Percentiles rank a stretch among this genome's conserved stretches.
Evolutionary conservation across 2,329 filamentous ascomycete species (phyloP).

Genomic region (Microdochium bolleyi): DNA sequence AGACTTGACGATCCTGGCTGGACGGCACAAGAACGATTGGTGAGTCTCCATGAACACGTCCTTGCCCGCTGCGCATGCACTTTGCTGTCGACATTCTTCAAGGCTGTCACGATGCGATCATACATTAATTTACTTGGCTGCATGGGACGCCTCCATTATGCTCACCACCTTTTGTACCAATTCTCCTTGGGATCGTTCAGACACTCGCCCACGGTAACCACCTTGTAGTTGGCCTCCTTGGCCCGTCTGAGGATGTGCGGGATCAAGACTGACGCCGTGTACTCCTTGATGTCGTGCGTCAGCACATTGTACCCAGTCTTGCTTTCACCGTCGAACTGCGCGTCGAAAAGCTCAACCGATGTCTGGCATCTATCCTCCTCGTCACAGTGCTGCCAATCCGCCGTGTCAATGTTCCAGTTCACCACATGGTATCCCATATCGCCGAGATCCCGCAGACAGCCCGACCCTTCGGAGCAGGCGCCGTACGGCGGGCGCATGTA

Average conservation of each 20-base stretch:
- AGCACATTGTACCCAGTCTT: slow-evolving; percentile 17
- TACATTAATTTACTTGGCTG: too few species aligned
- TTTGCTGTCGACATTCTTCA: too few species aligned
- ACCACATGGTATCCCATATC: slow-evolving; percentile 19
- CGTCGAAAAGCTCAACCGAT: neutral
- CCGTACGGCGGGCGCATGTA: slow-evolving; percentile 18
- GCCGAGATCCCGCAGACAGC: slow-evolving; percentile 16
- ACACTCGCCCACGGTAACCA: slow-evolving; percentile 14
- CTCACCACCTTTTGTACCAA: slow-evolving; percentile 9
- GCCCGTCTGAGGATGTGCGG: slow-evolving; percentile 10
- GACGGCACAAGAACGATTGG: too few species aligned
- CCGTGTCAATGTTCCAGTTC: slow-evolving; percentile 23
- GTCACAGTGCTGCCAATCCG: neutral
- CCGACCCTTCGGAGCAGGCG: neutral
- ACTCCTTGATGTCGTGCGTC: slow-evolving; percentile 11
- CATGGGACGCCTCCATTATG: too few species aligned
- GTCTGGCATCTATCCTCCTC: slow-evolving; percentile 12
- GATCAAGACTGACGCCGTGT: slow-evolving; percentile 10
- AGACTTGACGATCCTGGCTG: too few species aligned
- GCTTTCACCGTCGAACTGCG: neutral
- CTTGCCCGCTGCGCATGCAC: too few species aligned
- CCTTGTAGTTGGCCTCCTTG: slow-evolving; percentile 7
- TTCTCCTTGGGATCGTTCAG: slow-evolving; percentile 9
- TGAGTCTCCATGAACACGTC: too few species aligned
- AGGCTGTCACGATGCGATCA: too few species aligned